phyloP scores from a whole-genome alignment of 2,329 filamentous ascomycete species.

The Bipolaris gigantea region DNA sequence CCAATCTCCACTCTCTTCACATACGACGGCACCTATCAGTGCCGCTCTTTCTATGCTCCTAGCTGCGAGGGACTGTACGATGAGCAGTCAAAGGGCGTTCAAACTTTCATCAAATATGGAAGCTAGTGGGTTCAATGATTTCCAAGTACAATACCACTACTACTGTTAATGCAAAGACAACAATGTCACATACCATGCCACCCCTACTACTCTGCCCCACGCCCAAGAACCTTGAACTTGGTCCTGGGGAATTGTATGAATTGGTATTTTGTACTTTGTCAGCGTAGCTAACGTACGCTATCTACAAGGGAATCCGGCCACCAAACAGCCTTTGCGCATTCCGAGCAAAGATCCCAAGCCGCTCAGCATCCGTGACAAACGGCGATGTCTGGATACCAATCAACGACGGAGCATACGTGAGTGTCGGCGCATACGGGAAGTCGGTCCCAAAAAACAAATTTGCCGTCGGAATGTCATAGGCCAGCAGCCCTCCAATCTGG shows the following conservation, averaged over 20 bases:
- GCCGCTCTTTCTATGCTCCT: too few species aligned
- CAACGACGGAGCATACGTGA: constrained; percentile 2
- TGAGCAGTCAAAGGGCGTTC: too few species aligned
- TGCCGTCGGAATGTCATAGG: constrained; percentile 2
- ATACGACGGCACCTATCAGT: too few species aligned
- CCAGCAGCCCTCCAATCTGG: constrained; percentile 9
- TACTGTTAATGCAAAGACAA: too few species aligned
- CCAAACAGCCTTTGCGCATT: neutral
- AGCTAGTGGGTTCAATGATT: too few species aligned
- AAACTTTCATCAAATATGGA: too few species aligned
- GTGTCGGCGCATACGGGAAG: constrained; percentile 7
- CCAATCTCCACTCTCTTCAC: too few species aligned
- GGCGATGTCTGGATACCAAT: constrained; percentile 1
- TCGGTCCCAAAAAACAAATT: constrained; percentile 13
- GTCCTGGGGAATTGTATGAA: neutral
- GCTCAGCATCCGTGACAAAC: neutral
- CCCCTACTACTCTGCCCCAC: too few species aligned
- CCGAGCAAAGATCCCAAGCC: neutral
- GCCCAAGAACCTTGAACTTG: too few species aligned
- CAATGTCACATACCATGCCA: too few species aligned
- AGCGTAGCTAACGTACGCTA: neutral
- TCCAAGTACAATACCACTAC: too few species aligned
- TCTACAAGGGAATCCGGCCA: neutral
- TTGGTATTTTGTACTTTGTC: neutral
- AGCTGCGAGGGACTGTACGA: too few species aligned